Conservation (phyloP, 352 stramenopile species). For the Globisporangium splendens region DNA sequence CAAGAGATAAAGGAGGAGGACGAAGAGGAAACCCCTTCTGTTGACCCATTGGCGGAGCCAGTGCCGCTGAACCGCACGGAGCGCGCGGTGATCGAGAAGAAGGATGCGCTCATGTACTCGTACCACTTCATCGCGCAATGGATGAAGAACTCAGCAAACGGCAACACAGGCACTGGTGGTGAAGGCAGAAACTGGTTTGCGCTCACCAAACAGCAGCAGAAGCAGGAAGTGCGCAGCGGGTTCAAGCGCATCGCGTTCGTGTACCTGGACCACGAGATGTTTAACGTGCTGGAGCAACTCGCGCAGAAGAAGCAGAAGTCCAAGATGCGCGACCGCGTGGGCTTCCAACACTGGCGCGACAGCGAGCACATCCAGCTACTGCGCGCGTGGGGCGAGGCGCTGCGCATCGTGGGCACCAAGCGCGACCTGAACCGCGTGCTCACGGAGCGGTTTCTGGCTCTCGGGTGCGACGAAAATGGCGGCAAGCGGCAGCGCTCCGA, state of each 20-base stretch:
- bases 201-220: not conserved
- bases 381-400: not conserved
- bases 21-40: no score
- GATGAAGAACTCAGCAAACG: not conserved
- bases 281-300: not conserved
- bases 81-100: conserved; percentile 1
- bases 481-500: not conserved
- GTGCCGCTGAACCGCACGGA: not conserved
- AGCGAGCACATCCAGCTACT: not conserved
- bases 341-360: not conserved
- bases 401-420: not conserved
- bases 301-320: not conserved
- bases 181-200: not conserved
- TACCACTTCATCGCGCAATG: conserved; percentile 8
- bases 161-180: no score
- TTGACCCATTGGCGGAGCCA: not conserved
- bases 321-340: conserved; percentile 1
- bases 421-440: not conserved
- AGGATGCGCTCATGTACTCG: not conserved
- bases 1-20: no score
- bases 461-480: not conserved
- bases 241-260: not conserved
- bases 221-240: not conserved
- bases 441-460: not conserved
- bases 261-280: not conserved